Evolutionary conservation across 805 yeast genomes (phyloP).

Genomic region (Candida orba): DNA sequence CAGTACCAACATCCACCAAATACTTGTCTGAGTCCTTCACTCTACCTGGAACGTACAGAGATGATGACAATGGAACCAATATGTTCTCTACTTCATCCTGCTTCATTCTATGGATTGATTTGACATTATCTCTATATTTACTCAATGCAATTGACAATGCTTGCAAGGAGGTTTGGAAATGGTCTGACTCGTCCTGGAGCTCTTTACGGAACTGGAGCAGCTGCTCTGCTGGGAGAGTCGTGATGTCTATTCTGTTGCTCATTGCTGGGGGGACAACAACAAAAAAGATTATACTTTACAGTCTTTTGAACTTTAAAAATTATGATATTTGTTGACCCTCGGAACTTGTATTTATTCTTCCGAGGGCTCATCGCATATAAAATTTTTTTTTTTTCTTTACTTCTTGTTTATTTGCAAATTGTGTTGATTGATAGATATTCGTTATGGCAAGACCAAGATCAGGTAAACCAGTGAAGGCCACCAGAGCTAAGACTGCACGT

Average conservation of each 20-base stretch:
- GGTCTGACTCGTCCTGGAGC: constrained; percentile 79
- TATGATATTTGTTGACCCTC: background rate
- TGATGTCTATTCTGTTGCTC: constrained; percentile 47
- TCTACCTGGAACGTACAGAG: constrained; percentile 84
- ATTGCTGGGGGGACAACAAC: background rate
- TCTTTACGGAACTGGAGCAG: constrained; percentile 75
- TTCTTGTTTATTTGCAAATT: background rate
- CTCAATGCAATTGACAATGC: constrained; percentile 78
- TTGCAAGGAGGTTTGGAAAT: constrained; percentile 73
- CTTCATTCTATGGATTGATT: constrained; percentile 54
- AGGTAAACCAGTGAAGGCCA: constrained; percentile 1
- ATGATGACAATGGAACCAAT: constrained; percentile 82
- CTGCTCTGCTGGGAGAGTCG: constrained; percentile 75
- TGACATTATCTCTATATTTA: constrained; percentile 75
- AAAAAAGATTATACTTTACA: too few relatives aligned
- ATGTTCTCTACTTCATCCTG: constrained; percentile 43
- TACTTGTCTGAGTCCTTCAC: constrained; percentile 58
- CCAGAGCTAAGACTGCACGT: constrained; percentile 21
- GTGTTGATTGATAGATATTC: background rate
- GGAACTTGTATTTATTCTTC: background rate
- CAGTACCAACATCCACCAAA: constrained; percentile 93
- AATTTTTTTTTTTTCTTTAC: constrained; percentile 1
- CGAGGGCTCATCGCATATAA: constrained; percentile 8
- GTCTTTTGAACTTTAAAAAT: too few relatives aligned
- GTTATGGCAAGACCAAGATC: constrained; percentile 2